Conservation (phyloP, 176 grass and related monocot genomes). For the Oropetium thomaeum region DNA sequence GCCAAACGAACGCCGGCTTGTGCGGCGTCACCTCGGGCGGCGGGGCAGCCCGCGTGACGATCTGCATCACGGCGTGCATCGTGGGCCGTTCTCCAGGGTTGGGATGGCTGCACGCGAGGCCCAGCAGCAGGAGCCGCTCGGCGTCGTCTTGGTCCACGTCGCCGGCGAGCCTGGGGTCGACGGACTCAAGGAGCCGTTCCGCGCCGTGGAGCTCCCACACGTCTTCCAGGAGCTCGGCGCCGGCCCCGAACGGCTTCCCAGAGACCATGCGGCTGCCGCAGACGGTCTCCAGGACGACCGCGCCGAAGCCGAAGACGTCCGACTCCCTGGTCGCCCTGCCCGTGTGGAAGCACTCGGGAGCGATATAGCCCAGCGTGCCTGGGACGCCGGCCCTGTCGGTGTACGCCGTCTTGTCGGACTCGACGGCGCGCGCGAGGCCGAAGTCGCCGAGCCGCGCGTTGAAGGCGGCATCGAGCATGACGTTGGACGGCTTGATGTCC, state of each 20-base stretch:
- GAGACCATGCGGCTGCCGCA: conserved; percentile 63
- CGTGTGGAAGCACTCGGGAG: conserved; percentile 98
- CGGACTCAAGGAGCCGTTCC: conserved; percentile 61
- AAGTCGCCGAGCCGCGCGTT: no score
- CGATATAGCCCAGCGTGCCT: conserved; percentile 82
- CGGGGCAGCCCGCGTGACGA: conserved; percentile 35
- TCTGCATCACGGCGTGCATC: conserved; percentile 51
- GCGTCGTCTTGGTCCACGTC: conserved; percentile 49
- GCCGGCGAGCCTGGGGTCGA: conserved; percentile 43
- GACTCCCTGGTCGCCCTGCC: conserved; percentile 79
- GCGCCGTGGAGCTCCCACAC: no score
- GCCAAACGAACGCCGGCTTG: conserved; percentile 83
- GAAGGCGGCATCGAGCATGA: conserved; percentile 49
- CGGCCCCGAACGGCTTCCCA: conserved; percentile 47
- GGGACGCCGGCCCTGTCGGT: conserved; percentile 67
- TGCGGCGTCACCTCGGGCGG: conserved; percentile 43
- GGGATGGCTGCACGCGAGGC: conserved; percentile 82
- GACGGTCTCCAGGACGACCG: conserved; percentile 66
- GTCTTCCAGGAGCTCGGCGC: conserved; percentile 65
- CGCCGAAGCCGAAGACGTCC: conserved; percentile 76
- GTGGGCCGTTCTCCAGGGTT: conserved; percentile 62
- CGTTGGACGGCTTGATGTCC: conserved; percentile 87
- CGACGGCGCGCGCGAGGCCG: conserved; percentile 37
- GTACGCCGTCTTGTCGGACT: conserved; percentile 90
- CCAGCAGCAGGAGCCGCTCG: conserved; percentile 71